Evolutionary conservation across 192 early-diverging fungal genomes (phyloP), one percentile per base, ranked within the genome.

Genomic region (Rhizophagus prolifer): DNA sequence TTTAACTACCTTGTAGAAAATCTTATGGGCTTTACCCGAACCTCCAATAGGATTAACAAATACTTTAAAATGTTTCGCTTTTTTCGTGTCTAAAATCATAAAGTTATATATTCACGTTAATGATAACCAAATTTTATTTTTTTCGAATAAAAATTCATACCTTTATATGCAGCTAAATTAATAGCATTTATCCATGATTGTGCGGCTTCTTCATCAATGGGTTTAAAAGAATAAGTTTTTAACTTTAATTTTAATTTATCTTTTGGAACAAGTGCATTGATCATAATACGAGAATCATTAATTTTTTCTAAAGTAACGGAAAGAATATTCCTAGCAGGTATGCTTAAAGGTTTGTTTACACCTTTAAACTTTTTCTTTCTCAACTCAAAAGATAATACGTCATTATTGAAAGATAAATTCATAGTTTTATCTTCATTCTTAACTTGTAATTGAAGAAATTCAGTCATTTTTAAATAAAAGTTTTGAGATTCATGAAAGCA

Each of bases 31-130:
- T 28, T 89, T 84, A 72, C 90, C 90, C 58, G 87, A 88, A 12
- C 94, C 94, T 65, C 91, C 87, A 80, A 89, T 89, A 0, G 94
- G 94, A 79, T 95, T 95, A 9, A 93, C 78, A 13, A 95, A 76
- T 9, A 95, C 82, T 69, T 85, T 86, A 72, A 85, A 76, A 72
- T 83, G 83, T 31, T 85, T 85, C 6, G 30, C 6, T 19, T 30
- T 28, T 67, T 67, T 67, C n/a, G 65, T 2, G n/a, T 67, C 65
- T 67, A 26, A 54, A 54, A 54, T 54, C 14, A 19, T 54, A 21
- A 54, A 21, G 6, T 21, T 19, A 54, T 50, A 50, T 19, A 16
- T 21, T 21, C 50, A 54, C 50, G 14, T 54, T 54, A 54, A 21
- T 54, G 21, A 54, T 50, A 54, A 7, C 5, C 0, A 21, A 54